phyloP scores from a whole-genome alignment of 106 monocot species.

The Platanthera zijinensis region DNA sequence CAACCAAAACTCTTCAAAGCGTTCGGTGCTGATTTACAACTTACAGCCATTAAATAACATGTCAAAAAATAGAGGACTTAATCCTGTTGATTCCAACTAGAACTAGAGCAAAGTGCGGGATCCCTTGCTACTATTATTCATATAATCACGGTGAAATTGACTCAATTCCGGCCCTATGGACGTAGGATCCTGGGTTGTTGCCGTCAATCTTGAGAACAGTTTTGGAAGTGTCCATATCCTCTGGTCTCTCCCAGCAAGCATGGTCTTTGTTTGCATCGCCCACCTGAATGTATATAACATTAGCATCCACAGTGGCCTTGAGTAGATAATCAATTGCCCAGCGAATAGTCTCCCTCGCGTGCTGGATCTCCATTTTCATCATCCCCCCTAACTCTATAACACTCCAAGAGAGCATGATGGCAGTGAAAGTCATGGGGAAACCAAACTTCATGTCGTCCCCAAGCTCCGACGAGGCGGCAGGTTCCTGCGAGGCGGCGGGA shows the following conservation, averaged over 20 bases:
- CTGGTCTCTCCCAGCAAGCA: conserved; percentile 94
- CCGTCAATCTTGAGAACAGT: conserved; percentile 65
- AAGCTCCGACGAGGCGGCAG: no score
- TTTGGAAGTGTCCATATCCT: conserved; percentile 97
- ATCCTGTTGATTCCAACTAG: conserved; percentile 25
- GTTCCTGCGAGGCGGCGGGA: no score
- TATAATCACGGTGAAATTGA: no score
- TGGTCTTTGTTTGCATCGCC: conserved; percentile 96
- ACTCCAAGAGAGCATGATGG: conserved; percentile 95
- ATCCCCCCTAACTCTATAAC: conserved; percentile 90
- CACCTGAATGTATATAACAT: conserved; percentile 91
- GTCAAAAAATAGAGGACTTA: no score
- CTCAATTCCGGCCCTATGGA: no score
- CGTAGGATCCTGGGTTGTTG: conserved; percentile 79
- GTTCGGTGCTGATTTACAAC: no score
- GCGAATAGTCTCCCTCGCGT: conserved; percentile 69
- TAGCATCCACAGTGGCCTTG: conserved; percentile 74
- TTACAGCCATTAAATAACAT: no score
- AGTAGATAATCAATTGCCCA: no score
- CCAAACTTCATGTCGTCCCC: conserved; percentile 98
- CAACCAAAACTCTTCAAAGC: no score
- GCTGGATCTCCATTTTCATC: conserved; percentile 76
- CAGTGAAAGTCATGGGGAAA: conserved; percentile 96
- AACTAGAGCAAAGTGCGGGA: conserved; percentile 60
- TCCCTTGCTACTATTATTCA: no score